Percentiles rank a stretch among this genome's conserved stretches.
These are phyloP conservation scores for Chytriomyces hyalinus DNA, from an alignment of 192 early-diverging fungal species.

Conservation along the genomic window DNA sequence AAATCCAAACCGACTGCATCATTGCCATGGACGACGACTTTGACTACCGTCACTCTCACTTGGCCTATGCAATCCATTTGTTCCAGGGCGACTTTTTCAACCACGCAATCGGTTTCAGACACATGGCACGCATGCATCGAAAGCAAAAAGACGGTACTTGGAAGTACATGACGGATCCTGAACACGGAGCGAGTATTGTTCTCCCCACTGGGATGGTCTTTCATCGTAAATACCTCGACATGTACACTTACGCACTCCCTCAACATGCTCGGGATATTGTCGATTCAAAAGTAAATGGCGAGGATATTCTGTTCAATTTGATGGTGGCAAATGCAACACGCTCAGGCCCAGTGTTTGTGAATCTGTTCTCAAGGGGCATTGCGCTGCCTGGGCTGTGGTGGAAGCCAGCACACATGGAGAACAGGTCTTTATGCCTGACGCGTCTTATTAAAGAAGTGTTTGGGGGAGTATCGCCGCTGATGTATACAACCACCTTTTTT, in stretches of 20 bases:
- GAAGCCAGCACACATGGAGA: conserved; percentile 28
- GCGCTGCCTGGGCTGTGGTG: conserved; percentile 32
- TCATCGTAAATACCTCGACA: conserved; percentile 38
- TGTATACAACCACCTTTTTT: conserved; percentile 19
- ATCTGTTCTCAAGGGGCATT: conserved; percentile 22
- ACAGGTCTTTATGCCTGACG: conserved; percentile 16
- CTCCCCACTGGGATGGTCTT: conserved; percentile 42
- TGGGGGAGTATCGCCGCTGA: conserved; percentile 33
- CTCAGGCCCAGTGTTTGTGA: conserved; percentile 38
- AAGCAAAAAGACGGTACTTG: conserved; percentile 10
- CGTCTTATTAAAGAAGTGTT: conserved; percentile 32
- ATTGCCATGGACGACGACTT: conserved; percentile 48
- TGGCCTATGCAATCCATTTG: conserved; percentile 32
- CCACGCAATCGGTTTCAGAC: conserved; percentile 36
- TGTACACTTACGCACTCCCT: conserved; percentile 35
- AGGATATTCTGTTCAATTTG: conserved; percentile 47
- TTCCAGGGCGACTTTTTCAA: conserved; percentile 39
- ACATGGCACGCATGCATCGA: conserved; percentile 35
- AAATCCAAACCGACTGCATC: conserved; percentile 44
- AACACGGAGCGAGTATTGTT: conserved; percentile 30
- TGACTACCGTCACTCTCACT: conserved; percentile 41
- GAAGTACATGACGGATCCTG: conserved; percentile 12
- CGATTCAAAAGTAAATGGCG: conserved; percentile 40
- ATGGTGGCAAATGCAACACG: conserved; percentile 41
- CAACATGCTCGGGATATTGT: conserved; percentile 32